Evolutionary conservation across 352 stramenopile genomes (phyloP).

Genomic region (Globisporangium abappressorium): DNA sequence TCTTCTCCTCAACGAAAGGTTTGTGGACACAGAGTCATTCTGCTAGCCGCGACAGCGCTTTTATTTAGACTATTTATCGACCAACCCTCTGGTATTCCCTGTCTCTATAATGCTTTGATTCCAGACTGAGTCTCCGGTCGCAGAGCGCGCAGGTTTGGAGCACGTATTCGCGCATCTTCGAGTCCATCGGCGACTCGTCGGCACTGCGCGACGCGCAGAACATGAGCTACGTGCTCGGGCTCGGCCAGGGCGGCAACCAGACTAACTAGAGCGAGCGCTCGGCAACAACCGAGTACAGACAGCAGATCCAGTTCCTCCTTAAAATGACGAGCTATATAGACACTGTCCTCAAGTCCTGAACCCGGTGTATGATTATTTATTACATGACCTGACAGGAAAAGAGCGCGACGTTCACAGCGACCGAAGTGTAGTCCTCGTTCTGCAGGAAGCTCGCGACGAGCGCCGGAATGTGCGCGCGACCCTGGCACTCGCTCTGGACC

Average conservation of each 20-base stretch:
- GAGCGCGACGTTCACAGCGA: conserved; percentile 9
- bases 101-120: neutral
- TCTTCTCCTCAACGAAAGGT: conserved; percentile 83
- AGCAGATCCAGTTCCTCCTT: neutral
- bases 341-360: neutral
- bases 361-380: neutral
- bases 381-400: conserved; percentile 15
- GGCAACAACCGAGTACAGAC: neutral
- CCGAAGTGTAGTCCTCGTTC: conserved; percentile 16
- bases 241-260: conserved; percentile 73
- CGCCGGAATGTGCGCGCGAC: conserved; percentile 11
- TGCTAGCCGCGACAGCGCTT: neutral
- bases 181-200: conserved; percentile 61
- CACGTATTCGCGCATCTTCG: conserved; percentile 68
- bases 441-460: conserved; percentile 20
- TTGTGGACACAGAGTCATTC: neutral
- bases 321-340: neutral
- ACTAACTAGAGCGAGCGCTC: conserved; percentile 42
- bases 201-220: conserved; percentile 81
- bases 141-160: conserved; percentile 84
- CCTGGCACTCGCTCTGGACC: conserved; percentile 6
- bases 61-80: neutral
- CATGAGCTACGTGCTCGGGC: conserved; percentile 87
- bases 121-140: conserved; percentile 60
- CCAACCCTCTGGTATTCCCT: neutral